Conservation (phyloP, 2,329 filamentous ascomycete genomes). For the Nothophaeocryptopus gaeumannii region DNA sequence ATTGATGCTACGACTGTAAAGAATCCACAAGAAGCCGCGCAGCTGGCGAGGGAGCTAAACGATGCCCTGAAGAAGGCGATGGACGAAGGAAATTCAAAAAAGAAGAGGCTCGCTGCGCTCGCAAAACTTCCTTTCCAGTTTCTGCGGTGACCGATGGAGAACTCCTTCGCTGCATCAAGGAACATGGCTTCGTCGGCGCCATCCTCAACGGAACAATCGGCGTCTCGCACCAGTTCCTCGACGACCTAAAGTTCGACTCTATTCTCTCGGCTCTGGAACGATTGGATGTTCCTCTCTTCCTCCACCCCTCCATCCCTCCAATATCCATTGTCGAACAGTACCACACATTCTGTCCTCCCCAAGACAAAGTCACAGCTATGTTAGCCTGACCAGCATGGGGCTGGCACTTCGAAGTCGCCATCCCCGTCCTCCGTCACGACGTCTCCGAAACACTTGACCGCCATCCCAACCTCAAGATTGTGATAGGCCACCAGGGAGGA, state of each 20-base stretch:
- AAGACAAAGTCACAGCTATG: not conserved
- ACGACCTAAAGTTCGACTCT: constrained; percentile 1
- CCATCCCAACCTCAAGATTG: constrained; percentile 5
- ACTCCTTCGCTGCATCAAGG: not conserved
- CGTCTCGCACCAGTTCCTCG: not conserved
- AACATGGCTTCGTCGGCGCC: not conserved
- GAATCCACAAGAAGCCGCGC: not conserved
- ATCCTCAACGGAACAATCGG: not conserved
- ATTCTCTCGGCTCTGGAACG: constrained; percentile 1
- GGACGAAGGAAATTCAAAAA: not conserved
- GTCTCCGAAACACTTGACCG: constrained; percentile 4
- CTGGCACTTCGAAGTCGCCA: constrained; percentile 6
- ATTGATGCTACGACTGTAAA: not conserved
- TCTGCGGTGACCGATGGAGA: not conserved
- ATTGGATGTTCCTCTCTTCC: constrained; percentile 5
- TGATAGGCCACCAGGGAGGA: constrained; percentile 7
- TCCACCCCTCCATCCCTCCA: not conserved
- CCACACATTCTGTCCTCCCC: not conserved
- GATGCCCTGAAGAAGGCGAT: constrained; percentile 1
- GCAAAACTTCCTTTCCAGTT: constrained; percentile 1
- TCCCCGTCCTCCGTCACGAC: constrained; percentile 3
- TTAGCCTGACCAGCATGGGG: constrained; percentile 3
- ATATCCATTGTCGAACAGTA: constrained; percentile 1
- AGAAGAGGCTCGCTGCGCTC: not conserved
- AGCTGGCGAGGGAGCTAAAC: not conserved